Conservation (phyloP, 2,329 filamentous ascomycete species). For the Fusarium sp. region DNA sequence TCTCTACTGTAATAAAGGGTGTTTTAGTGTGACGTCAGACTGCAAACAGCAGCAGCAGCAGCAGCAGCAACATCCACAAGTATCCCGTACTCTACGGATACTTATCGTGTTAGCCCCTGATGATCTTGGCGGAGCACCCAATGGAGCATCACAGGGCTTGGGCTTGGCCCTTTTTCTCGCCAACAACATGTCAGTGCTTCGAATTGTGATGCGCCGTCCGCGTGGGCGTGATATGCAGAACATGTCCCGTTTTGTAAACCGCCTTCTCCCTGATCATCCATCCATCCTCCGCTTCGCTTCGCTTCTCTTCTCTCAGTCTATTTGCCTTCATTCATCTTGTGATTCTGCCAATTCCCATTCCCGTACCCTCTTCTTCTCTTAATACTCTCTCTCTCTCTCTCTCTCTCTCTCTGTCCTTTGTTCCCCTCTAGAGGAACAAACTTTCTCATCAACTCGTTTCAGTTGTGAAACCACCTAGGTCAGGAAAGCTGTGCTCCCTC, state of each 20-base stretch:
- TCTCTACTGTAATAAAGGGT: neutral
- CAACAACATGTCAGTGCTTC: conserved; percentile 13
- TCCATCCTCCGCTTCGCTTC: conserved; percentile 6
- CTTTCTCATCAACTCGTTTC: conserved; percentile 36
- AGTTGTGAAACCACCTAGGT: conserved; percentile 32
- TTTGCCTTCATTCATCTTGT: conserved; percentile 7
- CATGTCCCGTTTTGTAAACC: conserved; percentile 31
- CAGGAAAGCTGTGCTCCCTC: conserved; percentile 43
- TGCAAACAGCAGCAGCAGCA: neutral
- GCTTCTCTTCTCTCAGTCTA: conserved; percentile 6
- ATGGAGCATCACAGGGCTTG: neutral
- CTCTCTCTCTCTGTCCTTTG: conserved; percentile 9
- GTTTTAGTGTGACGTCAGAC: conserved; percentile 32
- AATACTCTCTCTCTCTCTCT: conserved; percentile 13
- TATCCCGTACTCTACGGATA: too few relatives aligned
- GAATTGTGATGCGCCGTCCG: conserved; percentile 35
- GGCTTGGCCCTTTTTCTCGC: conserved; percentile 16
- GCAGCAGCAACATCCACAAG: neutral
- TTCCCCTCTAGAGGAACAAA: conserved; percentile 23
- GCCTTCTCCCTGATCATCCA: conserved; percentile 24
- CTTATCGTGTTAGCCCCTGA: conserved; percentile 24
- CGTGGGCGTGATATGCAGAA: conserved; percentile 30
- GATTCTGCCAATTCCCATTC: conserved; percentile 22
- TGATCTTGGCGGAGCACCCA: conserved; percentile 30
- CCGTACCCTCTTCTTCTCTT: conserved; percentile 30